Evolutionary conservation across 805 yeast species (phyloP).

Genomic region (Teunomyces stri): DNA sequence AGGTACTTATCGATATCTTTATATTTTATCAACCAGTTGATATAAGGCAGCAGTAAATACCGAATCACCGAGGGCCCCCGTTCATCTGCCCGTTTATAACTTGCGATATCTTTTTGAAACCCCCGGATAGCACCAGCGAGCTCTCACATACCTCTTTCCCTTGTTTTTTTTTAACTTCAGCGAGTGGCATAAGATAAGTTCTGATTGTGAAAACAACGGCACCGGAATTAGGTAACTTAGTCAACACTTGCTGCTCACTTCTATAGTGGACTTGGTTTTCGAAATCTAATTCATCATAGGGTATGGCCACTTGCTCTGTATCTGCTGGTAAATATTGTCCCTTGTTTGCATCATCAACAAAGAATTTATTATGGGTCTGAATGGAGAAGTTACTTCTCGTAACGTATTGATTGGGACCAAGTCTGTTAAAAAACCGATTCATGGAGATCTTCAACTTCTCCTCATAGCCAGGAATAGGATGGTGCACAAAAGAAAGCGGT

Average conservation of each 20-base stretch:
- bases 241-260: slow-evolving; percentile 42
- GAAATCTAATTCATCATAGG: slow-evolving; percentile 34
- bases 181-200: slow-evolving; percentile 38
- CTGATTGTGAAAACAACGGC: slow-evolving; percentile 42
- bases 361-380: slow-evolving; percentile 34
- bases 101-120: slow-evolving; percentile 55
- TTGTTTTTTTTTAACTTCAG: slow-evolving; percentile 26
- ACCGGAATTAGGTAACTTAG: slow-evolving; percentile 36
- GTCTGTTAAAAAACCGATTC: slow-evolving; percentile 39
- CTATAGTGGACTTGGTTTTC: slow-evolving; percentile 39
- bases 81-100: slow-evolving; percentile 59
- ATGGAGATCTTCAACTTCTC: slow-evolving; percentile 36
- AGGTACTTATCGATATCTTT: not conserved
- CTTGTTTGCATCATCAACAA: slow-evolving; percentile 39
- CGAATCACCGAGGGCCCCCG: slow-evolving; percentile 66
- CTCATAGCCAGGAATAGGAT: slow-evolving; percentile 43
- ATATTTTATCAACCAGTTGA: not conserved
- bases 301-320: slow-evolving; percentile 21
- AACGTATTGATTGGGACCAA: slow-evolving; percentile 37
- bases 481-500: slow-evolving; percentile 39
- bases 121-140: slow-evolving; percentile 63
- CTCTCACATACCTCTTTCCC: slow-evolving; percentile 44
- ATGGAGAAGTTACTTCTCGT: slow-evolving; percentile 41
- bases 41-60: slow-evolving; percentile 7
- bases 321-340: slow-evolving; percentile 35